Evolutionary conservation across 371 early-diverging fungal species (phyloP), one percentile per base, ranked within the genome.

Genomic region (Syncephalastrum contaminatum): DNA sequence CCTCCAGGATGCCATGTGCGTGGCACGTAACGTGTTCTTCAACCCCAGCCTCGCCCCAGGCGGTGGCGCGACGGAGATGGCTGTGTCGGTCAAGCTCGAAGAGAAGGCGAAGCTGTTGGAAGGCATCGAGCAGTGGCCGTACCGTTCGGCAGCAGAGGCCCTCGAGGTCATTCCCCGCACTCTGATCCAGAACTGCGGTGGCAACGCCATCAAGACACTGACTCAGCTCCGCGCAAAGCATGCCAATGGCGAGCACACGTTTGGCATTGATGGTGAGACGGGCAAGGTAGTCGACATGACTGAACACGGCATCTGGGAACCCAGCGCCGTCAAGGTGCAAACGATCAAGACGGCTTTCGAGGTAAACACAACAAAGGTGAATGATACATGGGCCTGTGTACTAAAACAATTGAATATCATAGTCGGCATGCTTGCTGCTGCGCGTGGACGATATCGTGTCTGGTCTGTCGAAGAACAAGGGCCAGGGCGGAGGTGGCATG

Each of bases 51-150:
- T 99, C 44, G 88, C 93, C 27, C 99, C 99, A 15, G 99, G 99
- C 47, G 99, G 99, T 62, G 99, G 99, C 55, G 99, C 99, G n/a
- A 95, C 96, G 10, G 99, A 99, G 75, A 99, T 99, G 98, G 96
- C 96, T n/a, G 75, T 99, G 16, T 81, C 92, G 47, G 94, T 95
- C 40, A 80, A 84, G 58, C 79, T 99, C 42, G 87, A 88, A 56
- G 92, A 94, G 66, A 90, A 90, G 66, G 94, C 96, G 56, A 95
- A 95, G 75, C 72, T 86, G 15, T 72, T 98, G 57, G 88, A 86
- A 60, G 99, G 98, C 41, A 86, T 95, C 22, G 89, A 94, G 67
- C 96, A 95, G 77, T 96, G 93, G 92, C 99, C 98, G 19, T 99
- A 96, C 80, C 85, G 81, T 63, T 92, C 94, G 24, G 90, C 96